Conservation (phyloP, 495 filamentous ascomycete species). For the Daldinia concentrica region DNA sequence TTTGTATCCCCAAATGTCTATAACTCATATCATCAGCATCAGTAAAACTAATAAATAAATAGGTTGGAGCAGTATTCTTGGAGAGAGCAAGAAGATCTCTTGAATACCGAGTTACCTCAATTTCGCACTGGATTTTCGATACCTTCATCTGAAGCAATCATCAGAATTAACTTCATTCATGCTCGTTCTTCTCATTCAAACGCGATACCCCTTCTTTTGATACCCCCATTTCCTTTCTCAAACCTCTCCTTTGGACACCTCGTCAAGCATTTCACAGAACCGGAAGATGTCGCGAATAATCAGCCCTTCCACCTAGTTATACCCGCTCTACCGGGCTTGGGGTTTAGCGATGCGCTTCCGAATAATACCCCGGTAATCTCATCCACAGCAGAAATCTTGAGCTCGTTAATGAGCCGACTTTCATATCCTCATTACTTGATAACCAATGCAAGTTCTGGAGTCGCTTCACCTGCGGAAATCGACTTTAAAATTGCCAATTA, state of each 20-base stretch:
- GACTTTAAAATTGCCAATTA: constrained; percentile 67
- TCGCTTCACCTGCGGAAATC: constrained; percentile 51
- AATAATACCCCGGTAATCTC: constrained; percentile 65
- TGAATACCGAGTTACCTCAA: constrained; percentile 67
- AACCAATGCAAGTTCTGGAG: constrained; percentile 49
- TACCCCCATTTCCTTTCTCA: constrained; percentile 75
- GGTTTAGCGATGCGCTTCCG: constrained; percentile 69
- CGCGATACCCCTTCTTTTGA: constrained; percentile 68
- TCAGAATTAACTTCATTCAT: constrained; percentile 66
- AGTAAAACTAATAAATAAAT: constrained; percentile 14
- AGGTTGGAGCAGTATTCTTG: constrained; percentile 71
- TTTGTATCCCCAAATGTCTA: not conserved
- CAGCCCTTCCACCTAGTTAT: constrained; percentile 74
- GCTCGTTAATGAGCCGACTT: constrained; percentile 73
- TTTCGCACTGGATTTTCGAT: constrained; percentile 63
- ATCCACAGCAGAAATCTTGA: constrained; percentile 65
- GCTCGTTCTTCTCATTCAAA: constrained; percentile 56
- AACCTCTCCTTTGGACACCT: constrained; percentile 74
- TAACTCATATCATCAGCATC: constrained; percentile 3
- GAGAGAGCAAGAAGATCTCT: constrained; percentile 62
- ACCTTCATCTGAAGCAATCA: constrained; percentile 42
- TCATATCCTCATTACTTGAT: constrained; percentile 72
- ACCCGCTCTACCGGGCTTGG: constrained; percentile 77
- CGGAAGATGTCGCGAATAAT: constrained; percentile 49
- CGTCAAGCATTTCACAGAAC: constrained; percentile 63